phyloP scores from a whole-genome alignment of 139 green algal species.

The Micromonas pusilla region DNA sequence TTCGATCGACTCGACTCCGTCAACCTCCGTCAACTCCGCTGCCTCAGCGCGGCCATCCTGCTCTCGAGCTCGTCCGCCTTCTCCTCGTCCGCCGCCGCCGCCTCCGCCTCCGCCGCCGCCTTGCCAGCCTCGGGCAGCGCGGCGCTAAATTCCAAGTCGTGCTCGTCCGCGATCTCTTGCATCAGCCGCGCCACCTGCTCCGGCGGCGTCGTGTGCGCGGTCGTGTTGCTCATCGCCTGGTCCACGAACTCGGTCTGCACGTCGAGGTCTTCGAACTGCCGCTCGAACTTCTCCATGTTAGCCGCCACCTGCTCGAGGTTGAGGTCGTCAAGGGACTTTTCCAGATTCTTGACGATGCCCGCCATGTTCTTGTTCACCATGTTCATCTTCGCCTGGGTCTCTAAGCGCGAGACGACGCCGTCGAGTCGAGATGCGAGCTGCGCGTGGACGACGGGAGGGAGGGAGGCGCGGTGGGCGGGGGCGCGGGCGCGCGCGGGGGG shows the following conservation, averaged over 20 bases:
- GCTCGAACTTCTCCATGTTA: constrained; percentile 94
- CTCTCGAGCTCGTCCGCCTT: constrained; percentile 56
- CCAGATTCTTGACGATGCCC: constrained; percentile 86
- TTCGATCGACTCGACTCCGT: neutral
- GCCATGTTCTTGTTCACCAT: constrained; percentile 86
- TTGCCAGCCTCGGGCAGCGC: constrained; percentile 53
- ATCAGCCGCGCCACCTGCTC: constrained; percentile 87
- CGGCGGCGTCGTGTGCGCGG: constrained; percentile 78
- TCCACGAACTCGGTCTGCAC: constrained; percentile 86
- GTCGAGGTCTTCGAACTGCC: constrained; percentile 93
- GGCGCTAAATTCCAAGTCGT: constrained; percentile 69
- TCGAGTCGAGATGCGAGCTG: constrained; percentile 80
- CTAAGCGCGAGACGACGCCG: constrained; percentile 78
- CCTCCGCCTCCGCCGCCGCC: constrained; percentile 9
- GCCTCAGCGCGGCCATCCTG: constrained; percentile 64
- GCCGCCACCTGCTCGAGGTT: constrained; percentile 79
- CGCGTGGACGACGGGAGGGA: too few relatives aligned
- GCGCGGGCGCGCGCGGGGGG: too few relatives aligned
- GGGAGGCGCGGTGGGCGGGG: too few relatives aligned
- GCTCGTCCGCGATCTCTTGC: constrained; percentile 80
- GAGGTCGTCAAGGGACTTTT: constrained; percentile 70
- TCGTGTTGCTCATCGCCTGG: constrained; percentile 78
- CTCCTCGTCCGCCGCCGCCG: constrained; percentile 38
- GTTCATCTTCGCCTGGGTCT: constrained; percentile 82
- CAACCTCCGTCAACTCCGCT: too few relatives aligned